Percentiles rank a stretch among this genome's conserved stretches.
Evolutionary conservation across 2,329 filamentous ascomycete species (phyloP).

Genomic region (Raffaelea arxii): DNA sequence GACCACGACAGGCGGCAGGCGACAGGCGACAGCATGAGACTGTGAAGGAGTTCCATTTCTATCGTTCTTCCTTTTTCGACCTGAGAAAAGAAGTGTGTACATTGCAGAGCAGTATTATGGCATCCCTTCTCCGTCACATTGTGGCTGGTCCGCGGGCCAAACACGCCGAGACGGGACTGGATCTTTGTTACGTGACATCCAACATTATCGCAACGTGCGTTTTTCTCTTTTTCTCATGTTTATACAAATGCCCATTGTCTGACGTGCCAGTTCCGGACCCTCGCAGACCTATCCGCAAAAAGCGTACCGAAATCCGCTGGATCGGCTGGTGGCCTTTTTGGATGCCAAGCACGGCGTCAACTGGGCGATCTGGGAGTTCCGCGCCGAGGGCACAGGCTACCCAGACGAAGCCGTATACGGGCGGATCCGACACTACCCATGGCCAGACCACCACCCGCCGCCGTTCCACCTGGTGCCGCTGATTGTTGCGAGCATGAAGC

Average conservation of each 20-base stretch:
- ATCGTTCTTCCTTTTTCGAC: too few species aligned
- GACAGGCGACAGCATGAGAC: too few species aligned
- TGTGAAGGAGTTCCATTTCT: too few species aligned
- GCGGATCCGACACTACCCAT: conserved; percentile 84
- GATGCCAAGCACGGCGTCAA: conserved; percentile 72
- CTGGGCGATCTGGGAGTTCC: conserved; percentile 98
- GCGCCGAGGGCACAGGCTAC: conserved; percentile 92
- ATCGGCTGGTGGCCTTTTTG: conserved; percentile 78
- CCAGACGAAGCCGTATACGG: conserved; percentile 81
- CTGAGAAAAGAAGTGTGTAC: too few species aligned
- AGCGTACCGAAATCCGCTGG: conserved; percentile 88
- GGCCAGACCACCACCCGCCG: conserved; percentile 94
- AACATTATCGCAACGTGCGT: conserved; percentile 54
- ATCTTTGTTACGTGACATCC: conserved; percentile 92
- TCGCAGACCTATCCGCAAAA: conserved; percentile 81
- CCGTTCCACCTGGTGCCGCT: conserved; percentile 82
- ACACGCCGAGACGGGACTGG: conserved; percentile 79
- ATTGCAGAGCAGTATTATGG: too few species aligned
- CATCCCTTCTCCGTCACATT: conserved; percentile 77
- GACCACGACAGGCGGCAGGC: too few species aligned
- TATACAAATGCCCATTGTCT: neutral
- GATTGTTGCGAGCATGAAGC: conserved; percentile 86
- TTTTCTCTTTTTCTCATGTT: neutral
- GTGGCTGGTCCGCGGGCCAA: conserved; percentile 77
- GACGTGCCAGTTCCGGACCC: conserved; percentile 68